Evolutionary conservation across 345 rosid species (phyloP).

Genomic region (Hibiscus mutabilis): DNA sequence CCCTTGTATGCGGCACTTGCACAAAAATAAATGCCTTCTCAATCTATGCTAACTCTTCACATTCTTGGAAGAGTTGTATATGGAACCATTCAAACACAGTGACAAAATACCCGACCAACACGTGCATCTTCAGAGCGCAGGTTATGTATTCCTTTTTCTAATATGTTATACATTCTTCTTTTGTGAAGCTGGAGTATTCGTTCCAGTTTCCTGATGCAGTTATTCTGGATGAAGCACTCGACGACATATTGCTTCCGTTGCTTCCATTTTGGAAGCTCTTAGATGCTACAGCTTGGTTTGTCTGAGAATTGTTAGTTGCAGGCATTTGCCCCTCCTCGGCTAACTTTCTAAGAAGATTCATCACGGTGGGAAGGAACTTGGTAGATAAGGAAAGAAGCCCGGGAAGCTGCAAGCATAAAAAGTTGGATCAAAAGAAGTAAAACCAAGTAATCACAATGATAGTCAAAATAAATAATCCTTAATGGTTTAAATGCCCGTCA

Average conservation of each 20-base stretch:
- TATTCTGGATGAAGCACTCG: conserved; percentile 43
- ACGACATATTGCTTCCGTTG: conserved; percentile 30
- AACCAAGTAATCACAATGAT: not conserved
- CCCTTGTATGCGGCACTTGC: conserved; percentile 29
- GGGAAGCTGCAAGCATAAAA: conserved; percentile 54
- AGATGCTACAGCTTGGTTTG: conserved; percentile 30
- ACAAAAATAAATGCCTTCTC: conserved; percentile 46
- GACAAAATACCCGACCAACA: not conserved
- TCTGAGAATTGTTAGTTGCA: conserved; percentile 28
- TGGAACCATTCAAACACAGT: conserved; percentile 5
- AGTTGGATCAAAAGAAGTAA: not conserved
- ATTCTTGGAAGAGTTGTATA: conserved; percentile 9
- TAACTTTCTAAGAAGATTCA: conserved; percentile 83
- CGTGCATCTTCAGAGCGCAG: conserved; percentile 13
- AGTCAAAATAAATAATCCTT: not conserved
- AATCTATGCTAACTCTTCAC: conserved; percentile 19
- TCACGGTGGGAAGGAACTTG: conserved; percentile 78
- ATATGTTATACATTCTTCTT: conserved; percentile 31
- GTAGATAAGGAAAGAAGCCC: conserved; percentile 76
- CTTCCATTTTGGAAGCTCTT: conserved; percentile 37
- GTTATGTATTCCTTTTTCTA: not conserved
- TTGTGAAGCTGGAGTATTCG: conserved; percentile 38
- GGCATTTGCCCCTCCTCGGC: conserved; percentile 67
- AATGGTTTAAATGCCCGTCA: not conserved
- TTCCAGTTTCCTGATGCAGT: conserved; percentile 28